Base-by-base conservation (phyloP, 768 basidiomycete genomes). In the Mrakia frigida region DNA sequence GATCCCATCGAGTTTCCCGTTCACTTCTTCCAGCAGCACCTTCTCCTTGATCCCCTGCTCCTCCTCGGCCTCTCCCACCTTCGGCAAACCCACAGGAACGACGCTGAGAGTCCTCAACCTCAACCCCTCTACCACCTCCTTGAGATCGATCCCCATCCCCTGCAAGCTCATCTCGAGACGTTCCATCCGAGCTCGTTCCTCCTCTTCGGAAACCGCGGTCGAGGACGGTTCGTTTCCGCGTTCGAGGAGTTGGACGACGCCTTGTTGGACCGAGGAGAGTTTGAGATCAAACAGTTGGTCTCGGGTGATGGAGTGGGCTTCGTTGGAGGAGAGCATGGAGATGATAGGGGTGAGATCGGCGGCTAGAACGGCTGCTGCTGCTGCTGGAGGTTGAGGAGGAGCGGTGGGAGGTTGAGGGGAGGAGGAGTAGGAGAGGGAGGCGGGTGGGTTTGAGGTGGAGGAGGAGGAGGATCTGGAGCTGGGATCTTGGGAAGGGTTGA, bases 1-100 rank as follows among this genome's bases (percentile, higher is more conserved):
- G 5, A 75, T 52, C 31, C 13, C n/a, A 35, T 67, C 65, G 0
- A 75, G 67, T 53, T 75, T 75, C 14, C 25, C 74, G 35, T 75
- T 75, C 35, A 75, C 74, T 35, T 69, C 74, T 18, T 75, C 53
- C 46, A 70, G 28, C 70, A 70, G 16, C 70, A 52, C 23, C 65
- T 67, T 37, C 35, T 67, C 41, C 67, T 43, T n/a, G n/a, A n/a
- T n/a, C n/a, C n/a, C n/a, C n/a, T n/a, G n/a, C 41, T 46, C 41
- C 43, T 41, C 41, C 9, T n/a, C 35, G 5, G 6, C 13, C 67
- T 69, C 67, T n/a, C 23, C 37, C 39, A 69, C 6, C 61, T 33
- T 11, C 14, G 61, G 61, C 9, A 63, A 33, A 16, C 37, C 37
- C 4, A 21, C 35, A 10, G 39, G 37, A 18, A 69, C 10, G 6